A percentile compares a stretch with the other conserved stretches of the same genome.
Evolutionary conservation across 78 protist genomes (phyloP).

Genomic region (Cavenderia fasciculata): DNA sequence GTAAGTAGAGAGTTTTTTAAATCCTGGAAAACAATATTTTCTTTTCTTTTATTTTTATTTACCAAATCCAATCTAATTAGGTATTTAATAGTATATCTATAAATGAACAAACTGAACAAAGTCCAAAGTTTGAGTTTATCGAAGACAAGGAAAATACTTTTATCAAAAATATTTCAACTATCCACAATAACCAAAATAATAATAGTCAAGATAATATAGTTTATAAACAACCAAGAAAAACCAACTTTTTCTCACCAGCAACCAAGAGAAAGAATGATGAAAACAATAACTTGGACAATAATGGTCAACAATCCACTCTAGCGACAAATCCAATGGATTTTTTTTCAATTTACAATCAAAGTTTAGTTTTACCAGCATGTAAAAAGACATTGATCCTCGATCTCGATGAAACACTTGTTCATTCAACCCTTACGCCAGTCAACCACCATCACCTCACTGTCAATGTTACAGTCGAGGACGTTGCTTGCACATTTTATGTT

Average conservation of each 20-base stretch:
- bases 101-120: constrained; percentile 1
- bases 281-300: background rate
- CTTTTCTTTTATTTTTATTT: background rate
- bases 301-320: background rate
- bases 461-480: constrained; percentile 69
- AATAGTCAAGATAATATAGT: background rate
- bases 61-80: background rate
- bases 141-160: background rate
- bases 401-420: constrained; percentile 91
- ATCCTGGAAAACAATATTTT: no score
- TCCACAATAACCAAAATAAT: background rate
- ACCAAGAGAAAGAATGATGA: background rate
- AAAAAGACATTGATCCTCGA: constrained; percentile 89
- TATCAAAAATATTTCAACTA: background rate
- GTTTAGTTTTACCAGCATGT: background rate
- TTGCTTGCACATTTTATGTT: constrained; percentile 83
- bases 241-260: background rate
- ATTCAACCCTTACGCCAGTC: constrained; percentile 80
- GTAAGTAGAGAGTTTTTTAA: constrained; percentile 10
- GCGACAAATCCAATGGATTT: background rate
- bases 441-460: constrained; percentile 54
- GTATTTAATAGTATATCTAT: background rate
- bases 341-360: constrained; percentile 6
- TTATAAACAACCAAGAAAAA: background rate
- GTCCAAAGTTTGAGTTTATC: background rate